phyloP scores from a whole-genome alignment of 2,329 filamentous ascomycete genomes.

The Aspergillus hiratsukae region DNA sequence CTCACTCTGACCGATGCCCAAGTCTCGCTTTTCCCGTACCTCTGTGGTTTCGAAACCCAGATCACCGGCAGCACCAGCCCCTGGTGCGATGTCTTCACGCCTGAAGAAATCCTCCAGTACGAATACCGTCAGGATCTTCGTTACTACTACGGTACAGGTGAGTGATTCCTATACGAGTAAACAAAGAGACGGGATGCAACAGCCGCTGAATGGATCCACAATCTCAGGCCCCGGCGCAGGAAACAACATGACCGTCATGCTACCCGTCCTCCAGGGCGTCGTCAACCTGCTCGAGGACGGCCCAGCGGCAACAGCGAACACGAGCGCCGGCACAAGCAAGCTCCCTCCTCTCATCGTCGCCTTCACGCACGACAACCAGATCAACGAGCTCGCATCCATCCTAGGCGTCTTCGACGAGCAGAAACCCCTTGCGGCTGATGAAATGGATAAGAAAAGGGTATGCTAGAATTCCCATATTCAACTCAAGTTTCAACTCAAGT shows the following conservation, averaged over 20 bases:
- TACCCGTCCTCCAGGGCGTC: slow-evolving; percentile 55
- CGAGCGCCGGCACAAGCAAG: slow-evolving; percentile 42
- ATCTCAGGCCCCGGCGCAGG: slow-evolving; percentile 34
- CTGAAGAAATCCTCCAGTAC: slow-evolving; percentile 59
- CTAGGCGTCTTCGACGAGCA: slow-evolving; percentile 60
- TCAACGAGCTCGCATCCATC: slow-evolving; percentile 57
- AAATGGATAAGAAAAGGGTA: slow-evolving; percentile 39
- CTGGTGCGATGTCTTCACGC: slow-evolving; percentile 59
- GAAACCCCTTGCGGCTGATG: slow-evolving; percentile 44
- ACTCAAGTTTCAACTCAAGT: not conserved
- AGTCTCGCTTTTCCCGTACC: slow-evolving; percentile 58
- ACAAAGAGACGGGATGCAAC: slow-evolving; percentile 42
- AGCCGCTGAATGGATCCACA: slow-evolving; percentile 40
- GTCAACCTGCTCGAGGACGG: slow-evolving; percentile 51
- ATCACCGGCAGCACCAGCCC: slow-evolving; percentile 59
- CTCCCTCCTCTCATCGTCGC: slow-evolving; percentile 56
- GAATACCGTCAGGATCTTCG: slow-evolving; percentile 65
- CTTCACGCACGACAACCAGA: slow-evolving; percentile 64
- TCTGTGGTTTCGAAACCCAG: slow-evolving; percentile 69
- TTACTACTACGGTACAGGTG: slow-evolving; percentile 63
- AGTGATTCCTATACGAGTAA: not conserved
- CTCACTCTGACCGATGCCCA: slow-evolving; percentile 53
- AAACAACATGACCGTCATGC: slow-evolving; percentile 38
- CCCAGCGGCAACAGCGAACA: slow-evolving; percentile 37
- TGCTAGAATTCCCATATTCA: slow-evolving; percentile 45